Evolutionary conservation across 225 moss, liverwort and hornwort genomes (phyloP).

Genomic region (Rhytidiadelphus loreus): DNA sequence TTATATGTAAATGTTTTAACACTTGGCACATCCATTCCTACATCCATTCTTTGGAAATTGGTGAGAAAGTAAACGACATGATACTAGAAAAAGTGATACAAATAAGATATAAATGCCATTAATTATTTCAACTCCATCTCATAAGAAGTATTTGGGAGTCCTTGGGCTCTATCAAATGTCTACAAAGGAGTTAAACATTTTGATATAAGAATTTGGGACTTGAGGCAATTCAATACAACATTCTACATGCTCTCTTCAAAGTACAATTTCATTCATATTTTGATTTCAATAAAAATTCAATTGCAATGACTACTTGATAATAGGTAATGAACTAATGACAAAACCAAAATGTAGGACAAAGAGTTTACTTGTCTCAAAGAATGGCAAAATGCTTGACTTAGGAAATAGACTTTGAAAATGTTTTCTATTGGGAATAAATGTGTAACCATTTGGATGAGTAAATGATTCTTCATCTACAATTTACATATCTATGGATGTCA

Average conservation of each 20-base stretch:
- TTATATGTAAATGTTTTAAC: not conserved
- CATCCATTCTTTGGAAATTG: not conserved
- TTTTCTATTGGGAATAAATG: not conserved
- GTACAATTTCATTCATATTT: not conserved
- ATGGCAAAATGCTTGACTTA: not conserved
- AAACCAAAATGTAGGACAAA: too few species aligned
- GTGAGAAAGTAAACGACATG: not conserved
- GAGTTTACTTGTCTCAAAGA: accelerated
- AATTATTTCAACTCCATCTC: not conserved
- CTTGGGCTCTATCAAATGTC: not conserved
- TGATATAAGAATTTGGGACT: not conserved
- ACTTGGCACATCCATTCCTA: not conserved
- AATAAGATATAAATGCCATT: not conserved
- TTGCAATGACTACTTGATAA: not conserved
- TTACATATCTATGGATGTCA: not conserved
- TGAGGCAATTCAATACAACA: not conserved
- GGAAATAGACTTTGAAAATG: not conserved
- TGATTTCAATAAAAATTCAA: not conserved
- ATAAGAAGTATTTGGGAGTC: not conserved
- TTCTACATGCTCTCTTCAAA: not conserved
- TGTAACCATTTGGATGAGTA: not conserved
- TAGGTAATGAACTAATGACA: not conserved
- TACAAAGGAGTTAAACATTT: not conserved
- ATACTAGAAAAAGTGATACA: not conserved
- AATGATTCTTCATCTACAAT: not conserved